Percentiles rank a stretch among this genome's conserved stretches.
Conservation (phyloP, 345 rosid genomes). For the Eutrema heterophyllum region DNA sequence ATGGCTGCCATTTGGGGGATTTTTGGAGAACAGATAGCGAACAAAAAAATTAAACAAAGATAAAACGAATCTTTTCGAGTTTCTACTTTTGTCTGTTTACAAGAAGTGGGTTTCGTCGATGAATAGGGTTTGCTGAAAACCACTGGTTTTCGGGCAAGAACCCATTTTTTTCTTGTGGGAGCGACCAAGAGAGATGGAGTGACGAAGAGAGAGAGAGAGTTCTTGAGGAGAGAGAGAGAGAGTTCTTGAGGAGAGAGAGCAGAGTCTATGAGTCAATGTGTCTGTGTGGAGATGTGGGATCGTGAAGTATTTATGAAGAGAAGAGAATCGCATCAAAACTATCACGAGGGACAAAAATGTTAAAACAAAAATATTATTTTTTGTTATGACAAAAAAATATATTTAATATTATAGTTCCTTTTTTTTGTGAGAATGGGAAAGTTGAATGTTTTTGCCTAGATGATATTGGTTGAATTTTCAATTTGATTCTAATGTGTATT, state of each 20-base stretch:
- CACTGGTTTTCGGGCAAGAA: constrained; percentile 34
- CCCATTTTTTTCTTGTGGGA: constrained; percentile 31
- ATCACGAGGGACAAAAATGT: constrained; percentile 31
- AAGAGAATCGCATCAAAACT: constrained; percentile 17
- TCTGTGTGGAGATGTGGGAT: constrained; percentile 18
- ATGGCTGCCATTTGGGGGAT: constrained; percentile 37
- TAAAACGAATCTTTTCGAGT: background rate
- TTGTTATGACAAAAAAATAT: too few species aligned
- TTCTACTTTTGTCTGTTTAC: constrained; percentile 1
- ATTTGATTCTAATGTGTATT: too few species aligned
- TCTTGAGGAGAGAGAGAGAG: background rate
- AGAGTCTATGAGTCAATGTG: constrained; percentile 5
- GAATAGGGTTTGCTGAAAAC: constrained; percentile 12
- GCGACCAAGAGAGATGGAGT: background rate
- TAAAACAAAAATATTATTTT: background rate
- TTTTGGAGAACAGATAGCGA: background rate
- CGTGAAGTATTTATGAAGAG: constrained; percentile 19
- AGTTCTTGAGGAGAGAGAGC: too few species aligned
- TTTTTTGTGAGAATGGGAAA: background rate
- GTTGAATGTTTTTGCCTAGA: too few species aligned
- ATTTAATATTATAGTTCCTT: background rate
- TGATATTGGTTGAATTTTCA: too few species aligned
- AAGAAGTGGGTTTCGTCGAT: background rate
- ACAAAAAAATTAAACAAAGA: background rate
- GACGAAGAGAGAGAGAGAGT: background rate